Evolutionary conservation across 78 protist genomes (phyloP), one percentile per base, ranked within the genome.

Genomic region (Chrysochromulina tobinii): DNA sequence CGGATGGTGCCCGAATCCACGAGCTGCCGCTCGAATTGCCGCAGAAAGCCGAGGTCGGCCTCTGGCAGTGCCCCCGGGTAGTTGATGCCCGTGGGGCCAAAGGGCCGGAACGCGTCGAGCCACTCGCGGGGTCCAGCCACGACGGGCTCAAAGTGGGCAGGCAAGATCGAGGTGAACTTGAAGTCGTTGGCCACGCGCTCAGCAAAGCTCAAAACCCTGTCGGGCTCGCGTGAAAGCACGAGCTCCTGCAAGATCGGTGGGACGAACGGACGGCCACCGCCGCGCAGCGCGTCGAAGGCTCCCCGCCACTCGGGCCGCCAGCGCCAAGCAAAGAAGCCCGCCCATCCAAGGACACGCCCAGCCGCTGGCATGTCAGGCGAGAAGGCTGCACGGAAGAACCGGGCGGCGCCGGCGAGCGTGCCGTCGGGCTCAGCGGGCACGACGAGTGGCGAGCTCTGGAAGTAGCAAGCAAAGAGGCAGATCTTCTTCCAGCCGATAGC

Each of bases 91-190:
- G 23, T 59, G 7, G 23, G 58, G 83, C n/a, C 53, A 64, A 55
- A 79, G 55, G 87, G 11, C 64, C 38, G 38, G 14, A 79, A 79
- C 15, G 87, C 87, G 5, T 2, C 66, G 66, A 27, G 17, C 66
- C 87, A 79, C 12, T 50, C 87, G 4, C 6, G 1, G 12, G 66
- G 66, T 5, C 25, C 12, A 1, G 66, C 87, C 20, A 79, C 8
- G 64, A 50, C 64, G 15, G 87, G 51, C 6, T 79, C 87, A 64
- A 79, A 79, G 51, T 79, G 87, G 87, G 64, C 53, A 4, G 87
- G 64, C 27, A 79, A n/a, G 27, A 79, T 51, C n/a, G 17, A 3
- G 51, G 21, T 23, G 66, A 79, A 55, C 6, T 2, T 3, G 6
- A 14, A 79, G 38, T 4, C 66, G 25, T 4, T n/a, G 58, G 53